phyloP scores from a whole-genome alignment of 306 rosid genomes.

The Castanea mollissima region DNA sequence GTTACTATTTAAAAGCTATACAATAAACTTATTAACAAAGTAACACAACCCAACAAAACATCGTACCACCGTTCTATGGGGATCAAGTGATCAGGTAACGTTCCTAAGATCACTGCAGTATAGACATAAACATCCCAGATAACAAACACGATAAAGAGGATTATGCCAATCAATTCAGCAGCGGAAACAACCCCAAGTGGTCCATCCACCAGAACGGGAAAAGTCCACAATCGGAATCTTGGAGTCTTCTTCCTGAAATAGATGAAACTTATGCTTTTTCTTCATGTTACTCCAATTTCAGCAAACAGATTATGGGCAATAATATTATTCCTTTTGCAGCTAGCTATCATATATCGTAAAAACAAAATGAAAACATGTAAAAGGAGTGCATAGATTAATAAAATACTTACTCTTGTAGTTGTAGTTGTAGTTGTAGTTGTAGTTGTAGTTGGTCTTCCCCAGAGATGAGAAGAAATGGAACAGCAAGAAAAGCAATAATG shows the following conservation, averaged over 20 bases:
- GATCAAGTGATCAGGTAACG: no score
- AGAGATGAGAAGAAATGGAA: constrained; percentile 48
- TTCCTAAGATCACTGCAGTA: constrained; percentile 4
- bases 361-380: background rate
- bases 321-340: background rate
- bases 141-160: constrained; percentile 56
- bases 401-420: constrained; percentile 40
- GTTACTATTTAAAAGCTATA: no score
- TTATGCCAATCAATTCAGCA: constrained; percentile 70
- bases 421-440: background rate
- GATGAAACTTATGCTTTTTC: background rate
- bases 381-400: background rate
- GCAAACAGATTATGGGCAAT: background rate
- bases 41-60: background rate
- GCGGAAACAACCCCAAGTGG: constrained; percentile 91
- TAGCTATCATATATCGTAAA: background rate
- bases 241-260: constrained; percentile 58
- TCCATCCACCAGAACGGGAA: constrained; percentile 78
- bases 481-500: constrained; percentile 61
- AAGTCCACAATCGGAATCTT: constrained; percentile 72
- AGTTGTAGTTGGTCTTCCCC: constrained; percentile 43
- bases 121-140: constrained; percentile 63
- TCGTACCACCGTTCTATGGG: constrained; percentile 28
- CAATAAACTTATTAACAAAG: no score
- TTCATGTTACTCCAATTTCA: background rate